These are phyloP conservation scores for Leucocoprinus sp. DNA, from an alignment of 768 basidiomycete genomes.

Conservation along the genomic window DNA sequence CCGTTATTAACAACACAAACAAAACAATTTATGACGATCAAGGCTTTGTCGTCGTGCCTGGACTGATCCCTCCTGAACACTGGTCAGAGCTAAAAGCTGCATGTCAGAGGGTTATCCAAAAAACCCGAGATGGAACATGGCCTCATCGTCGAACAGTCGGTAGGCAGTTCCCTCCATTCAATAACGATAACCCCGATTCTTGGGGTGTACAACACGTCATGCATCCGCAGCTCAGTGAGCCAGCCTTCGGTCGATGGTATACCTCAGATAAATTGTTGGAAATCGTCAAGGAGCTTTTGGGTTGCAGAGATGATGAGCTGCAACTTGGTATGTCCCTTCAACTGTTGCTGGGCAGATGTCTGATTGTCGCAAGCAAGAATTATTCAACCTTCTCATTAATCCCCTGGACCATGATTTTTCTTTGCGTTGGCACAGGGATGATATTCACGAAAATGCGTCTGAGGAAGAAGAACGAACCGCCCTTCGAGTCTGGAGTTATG, in stretches of 20 bases:
- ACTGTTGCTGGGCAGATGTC: no score
- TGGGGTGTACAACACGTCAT: constrained; percentile 82
- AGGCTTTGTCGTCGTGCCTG: constrained; percentile 58
- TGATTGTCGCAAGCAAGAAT: no score
- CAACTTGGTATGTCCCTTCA: constrained; percentile 63
- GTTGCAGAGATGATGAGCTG: constrained; percentile 47
- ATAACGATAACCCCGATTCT: constrained; percentile 48
- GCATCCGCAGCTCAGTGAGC: constrained; percentile 63
- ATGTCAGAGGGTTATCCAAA: constrained; percentile 38
- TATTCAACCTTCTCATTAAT: constrained; percentile 73
- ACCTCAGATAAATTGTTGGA: constrained; percentile 41
- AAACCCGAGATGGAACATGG: constrained; percentile 57
- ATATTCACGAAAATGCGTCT: constrained; percentile 50
- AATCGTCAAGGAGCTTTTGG: constrained; percentile 39
- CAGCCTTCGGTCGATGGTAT: constrained; percentile 60
- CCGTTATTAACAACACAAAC: constrained; percentile 14
- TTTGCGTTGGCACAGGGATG: constrained; percentile 75
- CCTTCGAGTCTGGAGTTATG: constrained; percentile 53
- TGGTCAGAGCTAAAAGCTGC: constrained; percentile 37
- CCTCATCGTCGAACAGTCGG: constrained; percentile 63
- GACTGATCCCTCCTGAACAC: constrained; percentile 37
- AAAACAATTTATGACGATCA: constrained; percentile 50
- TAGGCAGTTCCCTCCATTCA: constrained; percentile 72
- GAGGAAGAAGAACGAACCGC: constrained; percentile 52
- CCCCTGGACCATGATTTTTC: constrained; percentile 59